Evolutionary conservation across 2,329 filamentous ascomycete species (phyloP).

Genomic region (Onygena corvina): DNA sequence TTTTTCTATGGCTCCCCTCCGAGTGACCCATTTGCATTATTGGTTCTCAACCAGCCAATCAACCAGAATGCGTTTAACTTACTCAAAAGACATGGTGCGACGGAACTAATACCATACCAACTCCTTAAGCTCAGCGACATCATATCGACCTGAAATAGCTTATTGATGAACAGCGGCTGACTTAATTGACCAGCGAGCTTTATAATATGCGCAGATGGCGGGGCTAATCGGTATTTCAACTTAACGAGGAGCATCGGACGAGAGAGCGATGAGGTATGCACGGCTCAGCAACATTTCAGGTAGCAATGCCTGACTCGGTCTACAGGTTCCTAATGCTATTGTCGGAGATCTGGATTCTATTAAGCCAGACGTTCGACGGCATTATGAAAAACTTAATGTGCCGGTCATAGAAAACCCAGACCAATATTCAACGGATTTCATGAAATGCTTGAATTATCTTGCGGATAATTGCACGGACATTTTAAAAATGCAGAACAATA

Average conservation of each 20-base stretch:
- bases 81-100: slow-evolving; percentile 28
- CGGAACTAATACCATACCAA: not conserved
- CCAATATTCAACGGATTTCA: slow-evolving; percentile 83
- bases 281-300: not conserved
- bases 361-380: slow-evolving; percentile 46
- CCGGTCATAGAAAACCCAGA: slow-evolving; percentile 59
- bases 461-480: slow-evolving; percentile 26
- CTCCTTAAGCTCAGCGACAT: not conserved
- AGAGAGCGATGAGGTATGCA: slow-evolving; percentile 25
- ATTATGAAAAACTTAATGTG: slow-evolving; percentile 52
- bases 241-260: slow-evolving; percentile 29
- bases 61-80: slow-evolving; percentile 31
- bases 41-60: slow-evolving; percentile 53
- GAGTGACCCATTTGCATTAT: slow-evolving; percentile 35
- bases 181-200: slow-evolving; percentile 42
- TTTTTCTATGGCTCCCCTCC: slow-evolving; percentile 27
- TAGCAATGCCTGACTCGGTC: not conserved
- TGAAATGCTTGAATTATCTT: slow-evolving; percentile 60
- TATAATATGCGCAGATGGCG: slow-evolving; percentile 78
- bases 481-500: not conserved
- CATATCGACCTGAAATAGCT: not conserved
- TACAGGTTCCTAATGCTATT: slow-evolving; percentile 54
- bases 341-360: slow-evolving; percentile 90
- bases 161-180: not conserved
- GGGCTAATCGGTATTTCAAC: slow-evolving; percentile 63